phyloP scores from a whole-genome alignment of 2,329 filamentous ascomycete genomes.

The Fusarium drepaniforme region DNA sequence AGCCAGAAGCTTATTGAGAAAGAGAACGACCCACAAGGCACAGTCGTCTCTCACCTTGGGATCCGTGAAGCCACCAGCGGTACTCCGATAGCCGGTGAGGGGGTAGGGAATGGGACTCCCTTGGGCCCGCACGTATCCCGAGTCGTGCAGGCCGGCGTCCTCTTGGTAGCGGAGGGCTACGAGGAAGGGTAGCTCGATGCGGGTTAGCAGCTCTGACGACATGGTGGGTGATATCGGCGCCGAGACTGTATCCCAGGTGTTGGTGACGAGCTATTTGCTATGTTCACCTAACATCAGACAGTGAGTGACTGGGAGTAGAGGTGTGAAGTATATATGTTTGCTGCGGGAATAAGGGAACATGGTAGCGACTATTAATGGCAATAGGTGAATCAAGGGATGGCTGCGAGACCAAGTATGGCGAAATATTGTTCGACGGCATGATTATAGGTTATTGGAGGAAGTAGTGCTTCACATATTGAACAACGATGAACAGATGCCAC shows the following conservation, averaged over 20 bases:
- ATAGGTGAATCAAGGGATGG: background rate
- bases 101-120: background rate
- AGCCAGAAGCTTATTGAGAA: background rate
- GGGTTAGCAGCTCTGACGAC: background rate
- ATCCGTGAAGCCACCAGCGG: background rate
- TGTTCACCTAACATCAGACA: background rate
- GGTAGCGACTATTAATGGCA: background rate
- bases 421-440: background rate
- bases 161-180: background rate
- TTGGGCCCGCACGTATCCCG: background rate
- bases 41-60: background rate
- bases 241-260: background rate
- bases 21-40: background rate
- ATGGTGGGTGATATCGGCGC: background rate
- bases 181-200: background rate
- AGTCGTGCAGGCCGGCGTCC: background rate
- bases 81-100: background rate
- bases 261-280: background rate
- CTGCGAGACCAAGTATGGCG: too few relatives aligned
- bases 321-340: background rate
- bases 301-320: background rate
- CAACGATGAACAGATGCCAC: background rate
- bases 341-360: background rate
- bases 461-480: background rate
- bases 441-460: background rate